phyloP scores from a whole-genome alignment of 768 basidiomycete species.

The Cystobasidium tubakii region DNA sequence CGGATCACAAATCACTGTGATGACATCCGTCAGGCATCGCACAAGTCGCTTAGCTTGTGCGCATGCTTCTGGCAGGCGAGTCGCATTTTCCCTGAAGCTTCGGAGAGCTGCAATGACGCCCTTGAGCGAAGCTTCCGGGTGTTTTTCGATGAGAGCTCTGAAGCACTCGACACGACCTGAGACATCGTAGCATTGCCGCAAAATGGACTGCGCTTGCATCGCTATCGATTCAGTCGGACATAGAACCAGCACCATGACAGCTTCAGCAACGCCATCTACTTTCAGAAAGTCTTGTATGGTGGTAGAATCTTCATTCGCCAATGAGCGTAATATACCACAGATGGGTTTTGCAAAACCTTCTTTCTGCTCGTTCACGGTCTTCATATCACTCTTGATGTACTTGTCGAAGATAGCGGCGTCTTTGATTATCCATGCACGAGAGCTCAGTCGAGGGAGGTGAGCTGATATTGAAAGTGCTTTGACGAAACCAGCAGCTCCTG shows the following conservation, averaged over 20 bases:
- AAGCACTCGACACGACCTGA: constrained; percentile 84
- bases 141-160: constrained; percentile 65
- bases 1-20: constrained; percentile 74
- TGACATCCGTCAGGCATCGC: constrained; percentile 81
- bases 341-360: constrained; percentile 60
- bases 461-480: not conserved
- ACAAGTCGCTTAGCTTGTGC: constrained; percentile 83
- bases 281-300: constrained; percentile 58
- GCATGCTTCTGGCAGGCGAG: constrained; percentile 72
- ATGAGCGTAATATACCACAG: constrained; percentile 59
- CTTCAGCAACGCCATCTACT: constrained; percentile 57
- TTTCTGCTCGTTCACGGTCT: constrained; percentile 62
- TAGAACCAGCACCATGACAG: constrained; percentile 65
- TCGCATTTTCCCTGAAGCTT: constrained; percentile 62
- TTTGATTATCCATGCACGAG: constrained; percentile 27
- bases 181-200: constrained; percentile 80
- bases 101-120: constrained; percentile 67
- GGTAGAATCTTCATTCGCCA: constrained; percentile 59
- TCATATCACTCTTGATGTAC: constrained; percentile 55
- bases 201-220: constrained; percentile 67
- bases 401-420: constrained; percentile 38
- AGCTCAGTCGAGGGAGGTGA: constrained; percentile 37
- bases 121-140: constrained; percentile 62
- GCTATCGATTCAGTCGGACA: constrained; percentile 75
- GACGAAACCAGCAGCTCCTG: not conserved